These are phyloP conservation scores for Panus rudis DNA, from an alignment of 768 basidiomycete species.

Conservation along the genomic window DNA sequence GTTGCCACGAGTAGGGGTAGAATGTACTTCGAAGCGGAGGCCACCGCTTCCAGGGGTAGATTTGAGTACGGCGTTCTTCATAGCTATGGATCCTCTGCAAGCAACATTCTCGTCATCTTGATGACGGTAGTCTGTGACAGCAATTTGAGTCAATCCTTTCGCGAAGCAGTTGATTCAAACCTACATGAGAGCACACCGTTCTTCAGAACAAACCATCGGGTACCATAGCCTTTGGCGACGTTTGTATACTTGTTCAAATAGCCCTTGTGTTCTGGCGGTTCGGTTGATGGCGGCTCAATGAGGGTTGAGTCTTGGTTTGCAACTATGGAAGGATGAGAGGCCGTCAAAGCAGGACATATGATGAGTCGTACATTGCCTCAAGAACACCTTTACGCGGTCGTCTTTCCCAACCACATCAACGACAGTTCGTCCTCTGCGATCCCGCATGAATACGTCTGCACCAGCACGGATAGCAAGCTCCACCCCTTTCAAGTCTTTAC, in stretches of 20 bases:
- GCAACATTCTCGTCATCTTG: constrained; percentile 87
- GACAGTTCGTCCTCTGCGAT: constrained; percentile 62
- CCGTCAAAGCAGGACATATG: background rate
- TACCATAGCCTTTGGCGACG: constrained; percentile 83
- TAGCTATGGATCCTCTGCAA: constrained; percentile 80
- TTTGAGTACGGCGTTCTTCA: constrained; percentile 71
- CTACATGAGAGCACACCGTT: constrained; percentile 79
- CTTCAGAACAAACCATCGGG: constrained; percentile 89
- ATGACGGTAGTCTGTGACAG: constrained; percentile 61
- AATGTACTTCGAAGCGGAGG: constrained; percentile 78
- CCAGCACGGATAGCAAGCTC: constrained; percentile 82
- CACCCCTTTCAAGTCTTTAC: constrained; percentile 74
- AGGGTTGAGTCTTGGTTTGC: constrained; percentile 75
- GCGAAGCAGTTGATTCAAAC: constrained; percentile 17
- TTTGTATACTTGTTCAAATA: constrained; percentile 92
- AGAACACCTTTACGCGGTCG: constrained; percentile 73
- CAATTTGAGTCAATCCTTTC: too few relatives aligned
- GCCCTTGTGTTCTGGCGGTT: constrained; percentile 61
- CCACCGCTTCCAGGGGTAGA: constrained; percentile 44
- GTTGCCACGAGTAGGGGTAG: constrained; percentile 43
- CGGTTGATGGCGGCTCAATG: constrained; percentile 39
- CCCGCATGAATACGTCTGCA: constrained; percentile 83
- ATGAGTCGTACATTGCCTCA: constrained; percentile 69
- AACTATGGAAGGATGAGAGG: constrained; percentile 34
- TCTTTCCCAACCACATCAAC: constrained; percentile 69